These are phyloP conservation scores for Solanum lignicaule DNA, from an alignment of 257 asterid genomes.

Conservation along the genomic window DNA sequence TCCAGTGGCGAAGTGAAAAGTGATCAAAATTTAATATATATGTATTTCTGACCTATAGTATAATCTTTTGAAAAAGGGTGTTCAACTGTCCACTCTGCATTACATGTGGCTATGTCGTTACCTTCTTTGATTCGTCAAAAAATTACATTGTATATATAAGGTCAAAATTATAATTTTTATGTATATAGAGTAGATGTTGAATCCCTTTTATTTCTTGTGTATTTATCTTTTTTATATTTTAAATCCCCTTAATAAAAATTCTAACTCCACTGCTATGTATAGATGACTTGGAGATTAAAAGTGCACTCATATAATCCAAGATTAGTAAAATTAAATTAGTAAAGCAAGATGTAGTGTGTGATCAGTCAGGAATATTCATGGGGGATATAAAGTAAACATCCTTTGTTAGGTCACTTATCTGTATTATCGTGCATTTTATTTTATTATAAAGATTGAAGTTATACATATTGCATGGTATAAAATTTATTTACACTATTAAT, in stretches of 20 bases:
- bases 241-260: not conserved
- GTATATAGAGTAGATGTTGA: not conserved
- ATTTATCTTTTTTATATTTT: not conserved
- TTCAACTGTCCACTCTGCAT: not conserved
- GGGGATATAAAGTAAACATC: not conserved
- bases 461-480: not conserved
- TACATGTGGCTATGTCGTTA: not conserved
- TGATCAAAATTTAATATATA: not conserved
- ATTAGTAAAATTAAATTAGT: not conserved
- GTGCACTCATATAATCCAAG: not conserved
- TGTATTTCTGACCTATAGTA: too few species aligned
- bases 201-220: not conserved
- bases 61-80: not conserved
- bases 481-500: not conserved
- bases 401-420: not conserved
- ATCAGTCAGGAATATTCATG: not conserved
- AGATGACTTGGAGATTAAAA: not conserved
- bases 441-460: not conserved
- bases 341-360: not conserved
- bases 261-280: fast-evolving
- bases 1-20: fast-evolving
- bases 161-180: too few species aligned
- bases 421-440: not conserved
- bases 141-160: not conserved
- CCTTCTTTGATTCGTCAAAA: not conserved